Evolutionary conservation across 1,284 basidiomycete genomes (phyloP), one percentile per base, ranked within the genome.

Genomic region (Singerocomus inundabilis): DNA sequence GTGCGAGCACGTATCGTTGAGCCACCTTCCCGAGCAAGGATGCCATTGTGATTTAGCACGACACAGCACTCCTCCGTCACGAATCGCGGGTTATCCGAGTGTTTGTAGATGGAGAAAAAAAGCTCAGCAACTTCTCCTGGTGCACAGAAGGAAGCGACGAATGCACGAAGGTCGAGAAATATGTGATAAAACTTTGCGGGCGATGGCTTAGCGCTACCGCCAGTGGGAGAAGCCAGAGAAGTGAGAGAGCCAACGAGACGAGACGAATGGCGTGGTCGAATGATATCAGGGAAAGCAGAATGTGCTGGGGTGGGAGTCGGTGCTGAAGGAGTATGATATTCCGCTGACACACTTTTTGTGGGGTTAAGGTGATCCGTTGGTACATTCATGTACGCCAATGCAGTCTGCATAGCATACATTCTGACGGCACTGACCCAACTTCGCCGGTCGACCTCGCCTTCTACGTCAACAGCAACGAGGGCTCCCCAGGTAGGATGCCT

Each of bases 1-100:
- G 93, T 93, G 38, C 89, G 83, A 26, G 93, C 84, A 37, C 81
- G 81, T 3, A 52, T 54, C 13, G 56, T 51, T 26, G 74, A 76
- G 6, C 78, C 69, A 1, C 85, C 82, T 60, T 94, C 85, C 8
- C 88, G 81, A 6, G 88, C 84, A 10, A 91, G 81, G 24, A 89
- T 88, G 9, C 95, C 95, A 53, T 94, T 91, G 70, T 95, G 91
- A 67, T 96, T 95, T 26, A 98, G 79, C 33, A 96, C 74, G 16
- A 85, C 85, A 62, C 91, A 95, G 64, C 89, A 97, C 21, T 98
- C 96, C 69, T 99, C 96, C 0, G 93, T 96, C 39, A 98, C 81
- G 68, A 97, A 98, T 35, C 90, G 85, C 7, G 66, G 68, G 44
- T 78, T 78, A 46, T 91, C 88, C 42, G 82, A 79, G 61, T 90